Conservation (phyloP, 2,329 filamentous ascomycete species). For the Aspergillus persii region DNA sequence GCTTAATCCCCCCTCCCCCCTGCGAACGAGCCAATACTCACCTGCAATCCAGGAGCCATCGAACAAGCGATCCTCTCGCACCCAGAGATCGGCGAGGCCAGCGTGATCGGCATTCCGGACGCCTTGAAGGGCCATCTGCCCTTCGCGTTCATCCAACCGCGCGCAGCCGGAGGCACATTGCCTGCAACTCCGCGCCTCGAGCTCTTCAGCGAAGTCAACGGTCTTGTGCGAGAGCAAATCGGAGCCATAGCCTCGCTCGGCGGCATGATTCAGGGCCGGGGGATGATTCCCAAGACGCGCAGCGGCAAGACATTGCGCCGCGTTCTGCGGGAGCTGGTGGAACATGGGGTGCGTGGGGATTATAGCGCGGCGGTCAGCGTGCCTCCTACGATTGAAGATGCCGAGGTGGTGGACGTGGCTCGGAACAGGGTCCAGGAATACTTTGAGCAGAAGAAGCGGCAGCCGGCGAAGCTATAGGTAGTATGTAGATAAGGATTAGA, state of each 20-base stretch:
- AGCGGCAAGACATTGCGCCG: conserved; percentile 87
- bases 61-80: conserved; percentile 88
- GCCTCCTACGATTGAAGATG: conserved; percentile 84
- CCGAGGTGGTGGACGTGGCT: conserved; percentile 70
- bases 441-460: conserved; percentile 52
- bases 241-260: conserved; percentile 83
- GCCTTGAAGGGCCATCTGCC: conserved; percentile 84
- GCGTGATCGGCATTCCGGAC: conserved; percentile 83
- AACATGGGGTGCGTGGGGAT: conserved; percentile 74
- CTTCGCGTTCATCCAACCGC: conserved; percentile 78
- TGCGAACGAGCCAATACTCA: background rate
- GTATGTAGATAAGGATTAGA: no score
- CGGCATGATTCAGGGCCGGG: conserved; percentile 78
- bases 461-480: conserved; percentile 46
- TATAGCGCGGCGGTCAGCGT: conserved; percentile 70
- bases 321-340: conserved; percentile 77
- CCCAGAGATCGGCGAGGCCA: conserved; percentile 74
- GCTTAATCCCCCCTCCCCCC: background rate
- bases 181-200: conserved; percentile 39
- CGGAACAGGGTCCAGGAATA: conserved; percentile 71
- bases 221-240: conserved; percentile 72
- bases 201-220: conserved; percentile 46
- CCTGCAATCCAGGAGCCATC: conserved; percentile 62
- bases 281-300: conserved; percentile 87
- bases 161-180: conserved; percentile 49